Conservation (phyloP, 345 rosid species). For the Cardamine chenopodiifolia region DNA sequence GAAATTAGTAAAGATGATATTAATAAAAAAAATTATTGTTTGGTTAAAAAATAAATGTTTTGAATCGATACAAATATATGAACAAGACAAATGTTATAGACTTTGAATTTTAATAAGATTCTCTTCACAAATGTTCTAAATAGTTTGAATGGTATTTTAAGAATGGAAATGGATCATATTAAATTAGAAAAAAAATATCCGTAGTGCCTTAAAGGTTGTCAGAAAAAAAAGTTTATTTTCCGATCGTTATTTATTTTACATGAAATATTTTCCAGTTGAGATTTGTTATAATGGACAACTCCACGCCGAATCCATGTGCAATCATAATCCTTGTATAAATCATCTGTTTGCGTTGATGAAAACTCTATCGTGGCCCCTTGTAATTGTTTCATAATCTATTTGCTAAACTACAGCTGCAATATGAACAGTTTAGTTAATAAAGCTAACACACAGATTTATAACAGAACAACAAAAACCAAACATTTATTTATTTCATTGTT, state of each 20-base stretch:
- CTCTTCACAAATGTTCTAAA: background rate
- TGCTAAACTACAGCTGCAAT: too few species aligned
- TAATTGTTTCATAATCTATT: too few species aligned
- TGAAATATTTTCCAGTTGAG: background rate
- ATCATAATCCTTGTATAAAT: constrained; percentile 6
- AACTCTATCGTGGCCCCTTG: constrained; percentile 15
- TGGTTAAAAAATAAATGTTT: background rate
- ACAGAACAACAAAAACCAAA: background rate
- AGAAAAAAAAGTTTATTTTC: too few species aligned
- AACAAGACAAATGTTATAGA: background rate
- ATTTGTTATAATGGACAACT: background rate
- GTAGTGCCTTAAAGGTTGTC: background rate
- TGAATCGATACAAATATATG: background rate
- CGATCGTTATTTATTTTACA: too few species aligned
- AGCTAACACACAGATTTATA: too few species aligned
- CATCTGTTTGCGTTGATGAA: constrained; percentile 27
- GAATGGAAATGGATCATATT: background rate
- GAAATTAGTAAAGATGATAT: too few species aligned
- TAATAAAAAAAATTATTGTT: too few species aligned
- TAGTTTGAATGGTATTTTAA: background rate
- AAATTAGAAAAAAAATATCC: background rate
- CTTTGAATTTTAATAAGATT: background rate
- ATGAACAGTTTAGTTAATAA: too few species aligned
- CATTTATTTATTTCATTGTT: background rate
- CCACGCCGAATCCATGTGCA: constrained; percentile 23